Conservation (phyloP, 768 basidiomycete species). For the Suillus americanus region DNA sequence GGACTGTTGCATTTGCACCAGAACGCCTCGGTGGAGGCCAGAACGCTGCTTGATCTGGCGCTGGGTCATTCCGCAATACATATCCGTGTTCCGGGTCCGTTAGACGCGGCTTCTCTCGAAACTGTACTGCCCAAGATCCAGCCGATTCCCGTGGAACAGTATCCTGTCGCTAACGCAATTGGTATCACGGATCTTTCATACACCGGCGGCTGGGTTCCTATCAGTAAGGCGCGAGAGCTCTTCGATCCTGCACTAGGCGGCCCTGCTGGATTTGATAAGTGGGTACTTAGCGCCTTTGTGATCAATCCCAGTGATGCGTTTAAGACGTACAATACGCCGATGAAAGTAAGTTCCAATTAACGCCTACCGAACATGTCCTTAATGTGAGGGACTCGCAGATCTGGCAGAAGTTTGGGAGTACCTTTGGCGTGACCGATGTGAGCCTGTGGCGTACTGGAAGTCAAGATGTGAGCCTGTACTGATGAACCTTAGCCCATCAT, state of each 20-base stretch:
- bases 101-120: constrained; percentile 26
- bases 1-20: constrained; percentile 45
- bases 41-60: constrained; percentile 36
- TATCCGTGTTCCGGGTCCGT: constrained; percentile 26
- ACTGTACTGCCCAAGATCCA: constrained; percentile 35
- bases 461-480: constrained; percentile 20
- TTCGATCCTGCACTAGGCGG: constrained; percentile 38
- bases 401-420: constrained; percentile 22
- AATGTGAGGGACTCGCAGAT: constrained; percentile 13
- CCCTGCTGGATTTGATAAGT: constrained; percentile 41
- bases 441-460: constrained; percentile 21
- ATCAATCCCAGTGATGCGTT: constrained; percentile 47
- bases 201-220: constrained; percentile 35
- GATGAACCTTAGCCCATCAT: constrained; percentile 31
- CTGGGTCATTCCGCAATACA: constrained; percentile 39
- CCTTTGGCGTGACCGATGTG: constrained; percentile 18
- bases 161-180: constrained; percentile 11
- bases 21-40: constrained; percentile 39
- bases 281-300: constrained; percentile 36
- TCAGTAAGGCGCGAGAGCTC: constrained; percentile 33
- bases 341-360: constrained; percentile 30
- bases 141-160: constrained; percentile 28
- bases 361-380: not conserved
- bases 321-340: constrained; percentile 40
- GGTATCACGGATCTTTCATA: constrained; percentile 32